Percentiles rank a stretch among this genome's conserved stretches.
phyloP scores from a whole-genome alignment of 202 grass and related monocot species.

The Dendrocalamus latiflorus region DNA sequence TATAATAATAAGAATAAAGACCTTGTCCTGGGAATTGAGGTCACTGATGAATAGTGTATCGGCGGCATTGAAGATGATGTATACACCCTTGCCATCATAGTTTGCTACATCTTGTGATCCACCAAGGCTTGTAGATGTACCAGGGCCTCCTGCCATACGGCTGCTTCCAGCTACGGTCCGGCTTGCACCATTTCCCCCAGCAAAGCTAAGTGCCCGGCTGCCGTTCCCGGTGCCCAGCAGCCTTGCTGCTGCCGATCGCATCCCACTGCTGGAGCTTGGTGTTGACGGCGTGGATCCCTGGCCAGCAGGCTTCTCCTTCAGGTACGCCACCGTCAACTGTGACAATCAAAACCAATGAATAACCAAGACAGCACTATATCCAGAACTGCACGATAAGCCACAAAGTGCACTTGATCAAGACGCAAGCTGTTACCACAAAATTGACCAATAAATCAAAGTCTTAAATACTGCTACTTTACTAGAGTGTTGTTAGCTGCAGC shows the following conservation, averaged over 20 bases:
- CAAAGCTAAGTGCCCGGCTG: conserved; percentile 69
- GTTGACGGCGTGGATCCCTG: conserved; percentile 65
- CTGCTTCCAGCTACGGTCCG: conserved; percentile 59
- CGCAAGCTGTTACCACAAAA: not conserved
- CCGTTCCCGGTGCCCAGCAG: conserved; percentile 75
- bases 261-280: conserved; percentile 65
- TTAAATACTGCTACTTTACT: not conserved
- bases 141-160: conserved; percentile 51
- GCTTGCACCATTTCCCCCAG: conserved; percentile 66
- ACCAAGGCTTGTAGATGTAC: conserved; percentile 45
- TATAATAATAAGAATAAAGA: conserved; percentile 20
- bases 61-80: conserved; percentile 78
- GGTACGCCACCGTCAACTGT: conserved; percentile 79
- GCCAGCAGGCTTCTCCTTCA: conserved; percentile 78
- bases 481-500: not conserved
- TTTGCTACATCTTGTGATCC: conserved; percentile 50
- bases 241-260: conserved; percentile 87
- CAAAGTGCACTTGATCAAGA: not conserved
- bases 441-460: not conserved
- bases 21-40: conserved; percentile 94
- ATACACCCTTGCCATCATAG: conserved; percentile 84
- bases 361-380: not conserved
- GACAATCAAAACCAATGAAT: conserved; percentile 1
- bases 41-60: conserved; percentile 89
- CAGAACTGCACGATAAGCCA: not conserved